phyloP scores from a whole-genome alignment of 371 early-diverging fungal genomes.

The Rhizopus arrhizus region DNA sequence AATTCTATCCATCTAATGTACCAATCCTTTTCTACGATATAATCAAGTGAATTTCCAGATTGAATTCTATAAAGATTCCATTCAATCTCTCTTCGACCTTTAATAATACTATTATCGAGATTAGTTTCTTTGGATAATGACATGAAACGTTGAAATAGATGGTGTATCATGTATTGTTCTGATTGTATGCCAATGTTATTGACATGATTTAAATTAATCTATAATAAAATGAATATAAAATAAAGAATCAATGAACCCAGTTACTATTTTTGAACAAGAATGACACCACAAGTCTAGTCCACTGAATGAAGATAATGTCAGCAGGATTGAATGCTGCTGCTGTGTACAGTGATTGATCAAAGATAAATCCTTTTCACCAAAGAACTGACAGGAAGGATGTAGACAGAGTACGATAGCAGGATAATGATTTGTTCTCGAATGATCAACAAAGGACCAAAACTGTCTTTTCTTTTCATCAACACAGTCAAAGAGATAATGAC shows the following conservation, averaged over 20 bases:
- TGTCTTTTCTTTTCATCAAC: slow-evolving; percentile 8
- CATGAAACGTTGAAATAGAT: not conserved
- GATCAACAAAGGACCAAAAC: slow-evolving; percentile 9
- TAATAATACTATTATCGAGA: not conserved
- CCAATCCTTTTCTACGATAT: slow-evolving; percentile 21
- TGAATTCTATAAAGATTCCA: slow-evolving; percentile 8
- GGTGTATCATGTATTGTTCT: not conserved
- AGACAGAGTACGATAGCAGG: not conserved
- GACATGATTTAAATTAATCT: not conserved
- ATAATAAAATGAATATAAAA: not conserved
- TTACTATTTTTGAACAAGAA: slow-evolving; percentile 4
- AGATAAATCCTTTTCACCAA: slow-evolving; percentile 1
- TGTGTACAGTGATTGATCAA: not conserved
- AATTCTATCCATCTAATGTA: slow-evolving; percentile 18
- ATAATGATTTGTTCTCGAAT: not conserved
- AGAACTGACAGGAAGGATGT: slow-evolving; percentile 12
- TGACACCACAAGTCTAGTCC: not conserved
- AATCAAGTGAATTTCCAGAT: not conserved
- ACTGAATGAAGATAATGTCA: not conserved
- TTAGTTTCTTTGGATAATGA: not conserved
- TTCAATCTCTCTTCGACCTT: slow-evolving; percentile 16
- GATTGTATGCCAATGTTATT: not conserved
- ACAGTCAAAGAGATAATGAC: not conserved
- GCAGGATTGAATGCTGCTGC: not conserved
- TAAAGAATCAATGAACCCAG: not conserved